Base-by-base conservation (phyloP, 2,329 filamentous ascomycete species). In the Fusarium beomiforme region DNA sequence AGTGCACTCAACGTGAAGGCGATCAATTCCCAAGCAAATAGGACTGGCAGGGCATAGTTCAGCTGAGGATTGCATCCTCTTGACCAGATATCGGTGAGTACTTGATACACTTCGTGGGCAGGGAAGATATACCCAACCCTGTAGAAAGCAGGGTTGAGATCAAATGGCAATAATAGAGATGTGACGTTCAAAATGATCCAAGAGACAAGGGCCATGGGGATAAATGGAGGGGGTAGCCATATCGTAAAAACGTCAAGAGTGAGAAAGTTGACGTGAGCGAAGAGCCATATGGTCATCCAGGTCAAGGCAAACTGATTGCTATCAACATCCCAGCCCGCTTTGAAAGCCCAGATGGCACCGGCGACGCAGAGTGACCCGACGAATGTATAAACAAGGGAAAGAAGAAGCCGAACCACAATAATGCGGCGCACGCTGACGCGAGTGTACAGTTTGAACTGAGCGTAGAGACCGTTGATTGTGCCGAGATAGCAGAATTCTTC, bases 401-500 rank as follows among this genome's bases (percentile, higher is more conserved):
- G 24, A 3, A 37, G 8, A 31, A 29, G 34, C 16, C 49, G 24
- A 13, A 53, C 49, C 13, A 39, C 3, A 31, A 53, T 37, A 21
- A 53, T 53, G 13, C 49, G 49, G 8, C 14, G 36, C 36, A 33
- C 16, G 16, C 39, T 24, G 19, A 53, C 47, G 14, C 57, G 57
- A 12, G 66, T 31, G 42, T 72, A 75, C 26, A 75, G 39, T 47
- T 70, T 75, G 60, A 75, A 74, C n/a, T 69, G 46, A 10, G 54
- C 71, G 11, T 71, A 74, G 21, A 75, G 69, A 3, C 70, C 72
- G 34, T 75, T 75, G 36, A 75, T 56, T 8, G 62, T 71, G 31
- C 68, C 72, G 13, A 75, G 64, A 39, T 72, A 76, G 47, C 75
- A 76, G 51, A 75, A 75, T 19, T 75, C 68, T 26, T 76, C 67